These are phyloP conservation scores for Trapa bicornis DNA, from an alignment of 345 rosid genomes.

Conservation along the genomic window DNA sequence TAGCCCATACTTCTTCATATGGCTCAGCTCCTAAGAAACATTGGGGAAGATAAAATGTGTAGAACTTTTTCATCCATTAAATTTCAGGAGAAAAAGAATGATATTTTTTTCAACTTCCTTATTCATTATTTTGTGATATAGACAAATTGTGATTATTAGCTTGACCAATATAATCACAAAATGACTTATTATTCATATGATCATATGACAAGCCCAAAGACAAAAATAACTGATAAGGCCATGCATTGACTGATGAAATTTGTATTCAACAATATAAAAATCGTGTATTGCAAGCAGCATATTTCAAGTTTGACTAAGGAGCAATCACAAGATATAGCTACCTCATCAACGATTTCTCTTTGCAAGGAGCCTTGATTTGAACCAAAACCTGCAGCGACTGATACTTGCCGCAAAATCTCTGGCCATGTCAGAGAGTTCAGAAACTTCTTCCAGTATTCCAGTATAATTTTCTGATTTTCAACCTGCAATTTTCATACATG, in stretches of 20 bases:
- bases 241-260: background rate
- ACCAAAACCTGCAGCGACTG: constrained; percentile 90
- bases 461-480: constrained; percentile 47
- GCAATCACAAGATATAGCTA: constrained; percentile 12
- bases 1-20: constrained; percentile 65
- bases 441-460: constrained; percentile 71
- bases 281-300: background rate
- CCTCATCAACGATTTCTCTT: constrained; percentile 59
- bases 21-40: constrained; percentile 50
- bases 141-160: background rate
- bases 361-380: constrained; percentile 40
- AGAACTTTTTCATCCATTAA: background rate
- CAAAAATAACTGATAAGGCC: background rate
- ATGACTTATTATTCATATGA: background rate
- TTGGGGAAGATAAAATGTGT: background rate
- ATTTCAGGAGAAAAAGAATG: background rate
- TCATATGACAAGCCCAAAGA: background rate
- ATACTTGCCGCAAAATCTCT: constrained; percentile 69
- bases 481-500: constrained; percentile 32
- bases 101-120: background rate
- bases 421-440: constrained; percentile 91
- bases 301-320: background rate
- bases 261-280: background rate
- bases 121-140: background rate
- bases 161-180: background rate